Conservation (phyloP, 2,329 filamentous ascomycete genomes). For the Verticillium longisporum region DNA sequence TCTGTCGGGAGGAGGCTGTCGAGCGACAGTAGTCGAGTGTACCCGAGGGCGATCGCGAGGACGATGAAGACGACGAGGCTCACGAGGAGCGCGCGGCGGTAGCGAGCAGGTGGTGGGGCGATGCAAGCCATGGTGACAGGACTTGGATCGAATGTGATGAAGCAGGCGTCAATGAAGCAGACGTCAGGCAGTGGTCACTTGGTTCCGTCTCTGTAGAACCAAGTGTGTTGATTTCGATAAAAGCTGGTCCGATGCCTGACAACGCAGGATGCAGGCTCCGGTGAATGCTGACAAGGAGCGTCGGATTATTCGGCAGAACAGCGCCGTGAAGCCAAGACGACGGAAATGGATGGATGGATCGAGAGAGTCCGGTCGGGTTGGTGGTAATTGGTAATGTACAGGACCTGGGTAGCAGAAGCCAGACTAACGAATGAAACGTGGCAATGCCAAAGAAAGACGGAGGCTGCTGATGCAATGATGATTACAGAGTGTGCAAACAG, state of each 20-base stretch:
- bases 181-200: neutral
- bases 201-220: neutral
- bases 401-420: neutral
- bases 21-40: constrained; percentile 21
- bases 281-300: neutral
- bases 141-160: neutral
- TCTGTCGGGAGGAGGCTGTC: constrained; percentile 3
- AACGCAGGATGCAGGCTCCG: neutral
- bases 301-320: neutral
- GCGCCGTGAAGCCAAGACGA: neutral
- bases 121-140: neutral
- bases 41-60: constrained; percentile 24
- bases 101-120: constrained; percentile 7
- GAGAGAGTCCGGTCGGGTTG: too few relatives aligned
- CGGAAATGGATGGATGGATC: too few relatives aligned
- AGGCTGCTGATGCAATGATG: neutral
- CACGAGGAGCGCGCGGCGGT: constrained; percentile 22
- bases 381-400: neutral
- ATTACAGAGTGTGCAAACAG: neutral
- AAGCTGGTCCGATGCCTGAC: neutral
- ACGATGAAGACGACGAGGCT: constrained; percentile 24
- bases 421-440: neutral
- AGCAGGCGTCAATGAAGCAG: too few relatives aligned
- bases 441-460: neutral
- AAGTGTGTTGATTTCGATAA: neutral